phyloP scores from a whole-genome alignment of 2,329 filamentous ascomycete species.

The Aspergillus brunneoviolaceus region DNA sequence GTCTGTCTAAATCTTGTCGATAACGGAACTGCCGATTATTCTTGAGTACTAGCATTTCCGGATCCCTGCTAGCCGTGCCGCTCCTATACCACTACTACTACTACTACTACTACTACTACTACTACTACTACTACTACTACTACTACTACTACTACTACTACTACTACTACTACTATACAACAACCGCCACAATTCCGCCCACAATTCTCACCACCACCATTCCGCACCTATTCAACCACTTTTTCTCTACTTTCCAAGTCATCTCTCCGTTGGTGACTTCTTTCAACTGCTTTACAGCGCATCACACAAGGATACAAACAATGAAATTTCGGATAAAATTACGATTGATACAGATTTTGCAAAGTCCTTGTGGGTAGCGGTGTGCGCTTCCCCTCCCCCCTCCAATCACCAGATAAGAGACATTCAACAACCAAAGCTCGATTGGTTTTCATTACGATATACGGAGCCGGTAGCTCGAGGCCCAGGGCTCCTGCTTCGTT shows the following conservation, averaged over 20 bases:
- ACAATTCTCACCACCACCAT: background rate
- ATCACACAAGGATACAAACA: conserved; percentile 5
- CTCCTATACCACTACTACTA: background rate
- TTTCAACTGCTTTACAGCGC: background rate
- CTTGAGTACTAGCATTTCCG: background rate
- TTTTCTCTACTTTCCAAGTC: background rate
- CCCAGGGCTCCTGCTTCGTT: background rate
- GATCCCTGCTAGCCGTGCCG: background rate
- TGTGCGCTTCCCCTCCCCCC: conserved; percentile 13
- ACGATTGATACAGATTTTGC: conserved; percentile 15
- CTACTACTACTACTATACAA: background rate
- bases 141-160: background rate
- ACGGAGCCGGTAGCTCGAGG: background rate
- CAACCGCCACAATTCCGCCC: background rate
- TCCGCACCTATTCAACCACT: background rate
- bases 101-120: background rate
- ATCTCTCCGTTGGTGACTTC: background rate
- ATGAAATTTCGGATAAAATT: conserved; percentile 18
- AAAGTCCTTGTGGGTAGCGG: conserved; percentile 20
- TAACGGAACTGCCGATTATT: background rate
- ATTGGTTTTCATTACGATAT: background rate
- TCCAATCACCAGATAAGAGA: background rate
- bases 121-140: too few species aligned
- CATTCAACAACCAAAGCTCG: background rate
- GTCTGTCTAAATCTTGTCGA: background rate